A percentile compares a stretch with the other conserved stretches of the same genome.
Evolutionary conservation across 768 basidiomycete species (phyloP).

Genomic region (Fibroporia radiculosa): DNA sequence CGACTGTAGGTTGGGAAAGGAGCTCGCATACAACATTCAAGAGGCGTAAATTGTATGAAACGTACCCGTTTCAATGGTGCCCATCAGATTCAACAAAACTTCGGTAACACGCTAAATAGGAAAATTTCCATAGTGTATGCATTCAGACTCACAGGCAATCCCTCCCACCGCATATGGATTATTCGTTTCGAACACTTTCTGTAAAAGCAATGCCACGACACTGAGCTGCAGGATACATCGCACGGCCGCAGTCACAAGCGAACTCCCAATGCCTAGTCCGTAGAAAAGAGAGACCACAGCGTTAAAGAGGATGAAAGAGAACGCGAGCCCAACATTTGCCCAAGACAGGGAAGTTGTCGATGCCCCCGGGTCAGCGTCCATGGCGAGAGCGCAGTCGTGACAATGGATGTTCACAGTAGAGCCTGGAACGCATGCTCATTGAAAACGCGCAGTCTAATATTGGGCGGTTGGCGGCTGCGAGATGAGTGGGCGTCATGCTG

Average conservation of each 20-base stretch:
- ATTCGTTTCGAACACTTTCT: constrained; percentile 68
- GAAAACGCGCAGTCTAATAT: neutral
- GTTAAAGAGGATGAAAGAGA: constrained; percentile 72
- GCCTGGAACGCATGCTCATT: neutral
- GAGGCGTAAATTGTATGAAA: constrained; percentile 4
- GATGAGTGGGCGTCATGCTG: too few species aligned
- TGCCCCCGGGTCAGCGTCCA: constrained; percentile 14
- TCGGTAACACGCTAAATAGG: neutral
- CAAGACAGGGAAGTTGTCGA: constrained; percentile 40
- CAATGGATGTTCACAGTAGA: neutral
- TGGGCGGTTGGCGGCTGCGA: too few species aligned
- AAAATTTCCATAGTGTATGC: neutral
- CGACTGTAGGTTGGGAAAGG: constrained; percentile 34
- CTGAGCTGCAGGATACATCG: constrained; percentile 76
- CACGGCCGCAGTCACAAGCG: constrained; percentile 59
- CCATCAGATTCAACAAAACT: constrained; percentile 70
- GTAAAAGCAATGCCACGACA: constrained; percentile 61
- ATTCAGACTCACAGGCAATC: constrained; percentile 52
- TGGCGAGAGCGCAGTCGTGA: neutral
- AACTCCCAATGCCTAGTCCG: constrained; percentile 59
- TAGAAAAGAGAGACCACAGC: constrained; percentile 55
- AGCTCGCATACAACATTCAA: neutral
- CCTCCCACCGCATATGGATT: constrained; percentile 68
- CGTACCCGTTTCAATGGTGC: constrained; percentile 70
- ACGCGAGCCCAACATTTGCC: constrained; percentile 69